A percentile compares a stretch with the other conserved stretches of the same genome.
phyloP scores from a whole-genome alignment of 345 rosid species.

The Gossypium thurberi region DNA sequence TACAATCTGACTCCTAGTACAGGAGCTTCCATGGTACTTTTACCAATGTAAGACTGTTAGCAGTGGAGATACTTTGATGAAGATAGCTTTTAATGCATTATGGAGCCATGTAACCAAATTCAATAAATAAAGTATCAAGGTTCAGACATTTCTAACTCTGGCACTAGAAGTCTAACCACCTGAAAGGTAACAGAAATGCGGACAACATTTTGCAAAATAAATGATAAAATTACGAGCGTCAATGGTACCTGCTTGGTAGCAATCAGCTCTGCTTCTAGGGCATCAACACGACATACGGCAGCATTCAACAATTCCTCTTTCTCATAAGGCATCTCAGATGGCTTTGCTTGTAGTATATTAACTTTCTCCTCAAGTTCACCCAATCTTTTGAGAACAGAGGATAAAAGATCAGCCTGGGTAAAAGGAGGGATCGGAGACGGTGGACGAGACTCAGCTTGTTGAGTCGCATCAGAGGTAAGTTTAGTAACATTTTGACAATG shows the following conservation, averaged over 20 bases:
- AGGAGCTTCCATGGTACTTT: too few relatives aligned
- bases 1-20: too few relatives aligned
- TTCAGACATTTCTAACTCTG: neutral
- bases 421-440: constrained; percentile 52
- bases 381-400: constrained; percentile 69
- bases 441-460: constrained; percentile 43
- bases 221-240: neutral
- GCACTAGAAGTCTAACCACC: neutral
- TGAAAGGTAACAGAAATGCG: neutral
- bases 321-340: constrained; percentile 93
- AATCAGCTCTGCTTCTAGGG: constrained; percentile 98
- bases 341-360: constrained; percentile 78
- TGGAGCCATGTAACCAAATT: neutral
- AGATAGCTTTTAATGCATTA: neutral
- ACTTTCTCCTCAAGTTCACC: constrained; percentile 90
- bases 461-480: constrained; percentile 21
- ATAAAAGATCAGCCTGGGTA: constrained; percentile 56
- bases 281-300: constrained; percentile 97
- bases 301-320: constrained; percentile 94
- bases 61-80: neutral
- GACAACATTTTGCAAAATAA: neutral
- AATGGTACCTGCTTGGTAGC: constrained; percentile 82
- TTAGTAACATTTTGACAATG: constrained; percentile 32
- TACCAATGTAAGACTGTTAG: neutral
- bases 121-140: neutral